Conservation (phyloP, 176 grass and related monocot species). For the Rhynchospora tenuis region DNA sequence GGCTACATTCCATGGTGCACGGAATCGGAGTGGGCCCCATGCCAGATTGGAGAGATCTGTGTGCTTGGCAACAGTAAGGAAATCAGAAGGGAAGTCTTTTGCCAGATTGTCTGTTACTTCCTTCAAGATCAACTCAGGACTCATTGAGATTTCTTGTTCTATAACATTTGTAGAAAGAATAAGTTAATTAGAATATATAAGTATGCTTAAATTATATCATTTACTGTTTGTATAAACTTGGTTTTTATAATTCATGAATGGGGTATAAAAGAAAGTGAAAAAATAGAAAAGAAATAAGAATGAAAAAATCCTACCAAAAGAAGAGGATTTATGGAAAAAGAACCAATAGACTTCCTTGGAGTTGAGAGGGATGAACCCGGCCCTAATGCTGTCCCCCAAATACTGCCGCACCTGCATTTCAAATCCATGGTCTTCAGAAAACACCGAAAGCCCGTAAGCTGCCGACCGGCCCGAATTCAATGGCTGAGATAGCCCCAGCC, state of each 20-base stretch:
- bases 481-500: slow-evolving; percentile 22
- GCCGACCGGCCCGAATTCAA: slow-evolving; percentile 1
- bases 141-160: slow-evolving; percentile 19
- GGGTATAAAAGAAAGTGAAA: neutral
- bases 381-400: neutral
- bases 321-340: neutral
- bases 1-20: slow-evolving; percentile 18
- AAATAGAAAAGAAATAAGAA: neutral
- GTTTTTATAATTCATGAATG: neutral
- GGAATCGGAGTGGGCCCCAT: slow-evolving; percentile 20
- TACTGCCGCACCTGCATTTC: neutral
- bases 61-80: neutral
- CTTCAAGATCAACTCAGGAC: slow-evolving; percentile 17
- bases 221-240: too few relatives aligned
- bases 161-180: neutral
- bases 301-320: slow-evolving; percentile 10
- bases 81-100: slow-evolving; percentile 20
- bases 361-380: slow-evolving; percentile 17
- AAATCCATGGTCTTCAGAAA: slow-evolving; percentile 27
- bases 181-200: neutral
- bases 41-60: slow-evolving; percentile 22
- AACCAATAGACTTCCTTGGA: slow-evolving; percentile 17
- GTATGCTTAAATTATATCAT: neutral
- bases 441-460: slow-evolving; percentile 6
- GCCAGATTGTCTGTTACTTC: slow-evolving; percentile 20